Percentiles rank a stretch among this genome's conserved stretches.
These are phyloP conservation scores for Strobilomyces dryophilus DNA, from an alignment of 768 basidiomycete genomes.

Conservation along the genomic window DNA sequence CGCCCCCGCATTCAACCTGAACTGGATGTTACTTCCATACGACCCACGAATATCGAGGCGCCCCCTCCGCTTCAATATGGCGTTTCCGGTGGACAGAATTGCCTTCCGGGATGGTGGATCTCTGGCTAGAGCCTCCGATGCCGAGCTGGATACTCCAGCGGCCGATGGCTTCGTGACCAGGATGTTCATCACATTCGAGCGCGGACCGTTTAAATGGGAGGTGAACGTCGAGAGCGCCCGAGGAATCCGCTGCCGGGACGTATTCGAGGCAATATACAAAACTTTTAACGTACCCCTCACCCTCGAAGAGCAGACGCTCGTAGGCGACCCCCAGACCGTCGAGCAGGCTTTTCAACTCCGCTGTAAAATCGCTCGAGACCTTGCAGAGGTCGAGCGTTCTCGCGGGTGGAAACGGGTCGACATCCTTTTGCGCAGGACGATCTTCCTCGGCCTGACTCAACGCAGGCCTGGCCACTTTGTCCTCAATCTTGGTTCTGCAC, in stretches of 20 bases:
- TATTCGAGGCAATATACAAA: conserved; percentile 55
- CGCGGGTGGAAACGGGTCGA: no score
- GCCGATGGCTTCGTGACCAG: conserved; percentile 42
- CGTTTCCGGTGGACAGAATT: conserved; percentile 38
- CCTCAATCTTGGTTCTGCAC: conserved; percentile 26
- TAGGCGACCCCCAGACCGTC: conserved; percentile 30
- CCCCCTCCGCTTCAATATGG: conserved; percentile 47
- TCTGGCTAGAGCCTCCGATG: conserved; percentile 31
- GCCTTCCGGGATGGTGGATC: conserved; percentile 19
- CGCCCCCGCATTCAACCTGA: conserved; percentile 37
- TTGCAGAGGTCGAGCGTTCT: conserved; percentile 35
- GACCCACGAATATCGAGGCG: conserved; percentile 30
- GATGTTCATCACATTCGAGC: conserved; percentile 45
- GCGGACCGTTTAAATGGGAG: conserved; percentile 33
- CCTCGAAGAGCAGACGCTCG: conserved; percentile 38
- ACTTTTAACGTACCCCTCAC: conserved; percentile 44
- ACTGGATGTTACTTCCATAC: conserved; percentile 49
- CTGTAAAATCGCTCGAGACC: conserved; percentile 33
- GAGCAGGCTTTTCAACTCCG: conserved; percentile 21
- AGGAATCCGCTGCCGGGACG: conserved; percentile 51
- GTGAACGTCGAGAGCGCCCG: conserved; percentile 40
- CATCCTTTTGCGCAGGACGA: conserved; percentile 36
- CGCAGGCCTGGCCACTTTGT: conserved; percentile 34
- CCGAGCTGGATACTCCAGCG: conserved; percentile 41
- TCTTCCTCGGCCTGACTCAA: conserved; percentile 51